These are phyloP conservation scores for Sporisorium scitamineum DNA, from an alignment of 1,284 basidiomycete genomes.

Conservation along the genomic window DNA sequence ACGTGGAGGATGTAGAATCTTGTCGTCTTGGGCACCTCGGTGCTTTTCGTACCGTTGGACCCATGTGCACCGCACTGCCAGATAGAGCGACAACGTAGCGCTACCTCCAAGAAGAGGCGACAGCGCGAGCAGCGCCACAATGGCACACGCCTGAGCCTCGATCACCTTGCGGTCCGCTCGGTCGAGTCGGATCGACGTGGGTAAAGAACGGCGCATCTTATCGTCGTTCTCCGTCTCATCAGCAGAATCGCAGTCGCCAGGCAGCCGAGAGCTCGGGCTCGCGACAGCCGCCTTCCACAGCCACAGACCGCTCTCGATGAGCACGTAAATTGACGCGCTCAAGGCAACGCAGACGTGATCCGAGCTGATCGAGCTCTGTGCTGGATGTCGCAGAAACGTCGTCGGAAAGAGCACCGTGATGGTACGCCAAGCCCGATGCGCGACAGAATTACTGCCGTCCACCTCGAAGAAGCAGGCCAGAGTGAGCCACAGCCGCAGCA, in stretches of 20 bases:
- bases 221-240: not conserved
- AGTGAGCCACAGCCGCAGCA: conserved; percentile 28
- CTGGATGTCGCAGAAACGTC: conserved; percentile 47
- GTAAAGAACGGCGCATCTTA: not conserved
- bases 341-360: conserved; percentile 45
- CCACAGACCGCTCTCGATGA: conserved; percentile 47
- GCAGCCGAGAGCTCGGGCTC: conserved; percentile 17
- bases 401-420: conserved; percentile 26
- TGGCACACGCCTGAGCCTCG: conserved; percentile 33
- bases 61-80: conserved; percentile 37
- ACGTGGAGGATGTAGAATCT: conserved; percentile 1
- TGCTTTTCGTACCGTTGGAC: conserved; percentile 20
- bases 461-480: conserved; percentile 14
- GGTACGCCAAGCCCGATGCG: conserved; percentile 16
- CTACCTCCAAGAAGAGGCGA: conserved; percentile 41
- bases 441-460: not conserved
- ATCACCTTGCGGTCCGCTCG: conserved; percentile 22
- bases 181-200: conserved; percentile 12
- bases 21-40: conserved; percentile 5
- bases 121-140: conserved; percentile 19
- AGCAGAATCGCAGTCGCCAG: not conserved
- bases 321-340: conserved; percentile 30
- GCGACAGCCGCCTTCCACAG: conserved; percentile 35
- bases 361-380: conserved; percentile 49
- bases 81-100: conserved; percentile 37